phyloP scores from a whole-genome alignment of 495 filamentous ascomycete species.

The Neurospora intermedia region DNA sequence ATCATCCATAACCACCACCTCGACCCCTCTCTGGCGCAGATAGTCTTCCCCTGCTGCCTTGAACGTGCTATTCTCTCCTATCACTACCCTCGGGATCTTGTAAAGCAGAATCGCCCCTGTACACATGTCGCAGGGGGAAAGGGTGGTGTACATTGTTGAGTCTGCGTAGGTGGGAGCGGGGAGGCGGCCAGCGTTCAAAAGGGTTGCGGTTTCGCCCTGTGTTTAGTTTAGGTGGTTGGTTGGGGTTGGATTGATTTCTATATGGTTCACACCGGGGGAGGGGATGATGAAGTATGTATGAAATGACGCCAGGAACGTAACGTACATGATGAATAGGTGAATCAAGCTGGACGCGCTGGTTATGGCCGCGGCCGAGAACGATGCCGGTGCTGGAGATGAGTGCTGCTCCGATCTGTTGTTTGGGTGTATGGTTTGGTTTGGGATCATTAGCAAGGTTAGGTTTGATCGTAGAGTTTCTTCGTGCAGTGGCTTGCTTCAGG shows the following conservation, averaged over 20 bases:
- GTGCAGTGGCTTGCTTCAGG: neutral
- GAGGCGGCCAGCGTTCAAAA: conserved; percentile 69
- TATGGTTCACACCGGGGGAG: too few relatives aligned
- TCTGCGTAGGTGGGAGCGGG: conserved; percentile 57
- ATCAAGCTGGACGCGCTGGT: conserved; percentile 68
- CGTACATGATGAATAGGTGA: conserved; percentile 64
- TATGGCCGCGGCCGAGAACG: conserved; percentile 71
- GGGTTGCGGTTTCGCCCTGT: conserved; percentile 57
- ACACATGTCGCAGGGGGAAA: conserved; percentile 85
- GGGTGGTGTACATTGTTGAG: conserved; percentile 72
- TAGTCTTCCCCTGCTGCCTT: conserved; percentile 61
- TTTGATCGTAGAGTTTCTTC: neutral
- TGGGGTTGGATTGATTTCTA: neutral
- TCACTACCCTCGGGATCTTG: conserved; percentile 67
- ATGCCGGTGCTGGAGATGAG: conserved; percentile 59
- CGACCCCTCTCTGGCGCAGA: conserved; percentile 57
- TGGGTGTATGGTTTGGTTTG: conserved; percentile 8
- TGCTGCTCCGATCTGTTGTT: conserved; percentile 54
- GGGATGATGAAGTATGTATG: too few relatives aligned
- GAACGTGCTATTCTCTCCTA: conserved; percentile 77
- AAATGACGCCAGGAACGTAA: too few relatives aligned
- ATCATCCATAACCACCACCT: conserved; percentile 63
- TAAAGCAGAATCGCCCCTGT: conserved; percentile 73
- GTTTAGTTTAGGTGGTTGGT: neutral
- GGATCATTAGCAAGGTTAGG: neutral